Percentiles rank a stretch among this genome's conserved stretches.
phyloP scores from a whole-genome alignment of 352 stramenopile genomes.

The Phytophthora kernoviae region DNA sequence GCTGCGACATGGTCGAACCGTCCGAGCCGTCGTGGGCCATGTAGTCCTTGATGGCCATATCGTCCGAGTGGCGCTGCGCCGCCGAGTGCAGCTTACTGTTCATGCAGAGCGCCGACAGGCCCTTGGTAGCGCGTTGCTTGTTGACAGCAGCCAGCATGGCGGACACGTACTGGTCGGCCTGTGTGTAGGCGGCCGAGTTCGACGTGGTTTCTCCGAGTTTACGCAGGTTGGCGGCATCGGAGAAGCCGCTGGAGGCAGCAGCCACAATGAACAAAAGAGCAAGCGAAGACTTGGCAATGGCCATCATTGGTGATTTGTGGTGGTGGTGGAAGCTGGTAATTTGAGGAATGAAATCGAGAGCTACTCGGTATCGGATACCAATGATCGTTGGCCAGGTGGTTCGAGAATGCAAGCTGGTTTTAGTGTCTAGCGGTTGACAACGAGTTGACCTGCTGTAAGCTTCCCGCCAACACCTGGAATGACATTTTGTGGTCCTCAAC shows the following conservation, averaged over 20 bases:
- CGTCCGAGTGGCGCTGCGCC: conserved; percentile 34
- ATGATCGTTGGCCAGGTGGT: too few species aligned
- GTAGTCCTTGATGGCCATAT: conserved; percentile 55
- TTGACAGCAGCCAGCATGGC: conserved; percentile 52
- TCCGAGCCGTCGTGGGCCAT: conserved; percentile 50
- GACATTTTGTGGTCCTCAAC: too few species aligned
- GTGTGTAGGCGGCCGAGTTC: background rate
- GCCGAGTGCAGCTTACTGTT: conserved; percentile 40
- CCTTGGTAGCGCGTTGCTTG: conserved; percentile 43
- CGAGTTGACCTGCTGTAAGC: too few species aligned
- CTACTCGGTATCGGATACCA: too few species aligned
- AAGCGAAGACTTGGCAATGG: background rate
- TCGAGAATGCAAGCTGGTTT: too few species aligned
- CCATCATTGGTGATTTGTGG: conserved; percentile 1
- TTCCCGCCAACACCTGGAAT: too few species aligned
- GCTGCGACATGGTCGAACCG: conserved; percentile 41
- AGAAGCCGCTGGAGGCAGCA: background rate
- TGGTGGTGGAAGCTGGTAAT: background rate
- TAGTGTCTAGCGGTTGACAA: too few species aligned
- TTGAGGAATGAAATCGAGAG: background rate
- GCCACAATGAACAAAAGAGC: background rate
- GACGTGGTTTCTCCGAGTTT: conserved; percentile 1
- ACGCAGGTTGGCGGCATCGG: background rate
- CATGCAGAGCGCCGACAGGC: conserved; percentile 36
- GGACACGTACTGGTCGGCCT: conserved; percentile 3